Percentiles rank a stretch among this genome's conserved stretches.
Evolutionary conservation across 2,329 filamentous ascomycete genomes (phyloP).

Genomic region (Thelonectria olida): DNA sequence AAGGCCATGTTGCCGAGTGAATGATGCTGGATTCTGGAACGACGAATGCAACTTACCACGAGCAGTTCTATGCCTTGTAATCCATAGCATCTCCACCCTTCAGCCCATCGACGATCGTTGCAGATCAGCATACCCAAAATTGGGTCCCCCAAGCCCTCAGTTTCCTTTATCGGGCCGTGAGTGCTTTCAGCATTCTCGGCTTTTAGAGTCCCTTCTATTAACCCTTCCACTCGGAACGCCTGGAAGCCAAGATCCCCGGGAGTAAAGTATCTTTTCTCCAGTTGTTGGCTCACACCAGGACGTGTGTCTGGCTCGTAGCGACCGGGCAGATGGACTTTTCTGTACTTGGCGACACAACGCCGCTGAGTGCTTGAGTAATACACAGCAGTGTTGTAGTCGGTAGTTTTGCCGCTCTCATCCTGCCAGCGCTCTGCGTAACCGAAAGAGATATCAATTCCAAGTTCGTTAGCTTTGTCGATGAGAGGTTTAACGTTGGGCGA

Average conservation of each 20-base stretch:
- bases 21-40: too few relatives aligned
- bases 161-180: not conserved
- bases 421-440: conserved; percentile 59
- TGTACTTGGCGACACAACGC: conserved; percentile 59
- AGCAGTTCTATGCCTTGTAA: conserved; percentile 50
- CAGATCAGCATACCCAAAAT: conserved; percentile 66
- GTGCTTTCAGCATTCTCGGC: conserved; percentile 37
- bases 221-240: conserved; percentile 60
- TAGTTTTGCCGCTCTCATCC: conserved; percentile 46
- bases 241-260: conserved; percentile 62
- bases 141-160: conserved; percentile 52
- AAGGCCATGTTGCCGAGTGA: too few relatives aligned
- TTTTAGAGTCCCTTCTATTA: conserved; percentile 46
- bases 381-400: conserved; percentile 56
- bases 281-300: conserved; percentile 59
- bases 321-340: conserved; percentile 65
- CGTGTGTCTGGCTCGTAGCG: conserved; percentile 59
- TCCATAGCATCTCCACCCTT: conserved; percentile 61
- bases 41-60: conserved; percentile 15
- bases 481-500: conserved; percentile 57
- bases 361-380: conserved; percentile 57
- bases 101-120: conserved; percentile 64
- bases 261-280: conserved; percentile 65
- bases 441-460: conserved; percentile 60
- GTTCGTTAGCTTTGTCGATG: conserved; percentile 56